phyloP scores from a whole-genome alignment of 257 asterid species.

The Rhazya stricta region DNA sequence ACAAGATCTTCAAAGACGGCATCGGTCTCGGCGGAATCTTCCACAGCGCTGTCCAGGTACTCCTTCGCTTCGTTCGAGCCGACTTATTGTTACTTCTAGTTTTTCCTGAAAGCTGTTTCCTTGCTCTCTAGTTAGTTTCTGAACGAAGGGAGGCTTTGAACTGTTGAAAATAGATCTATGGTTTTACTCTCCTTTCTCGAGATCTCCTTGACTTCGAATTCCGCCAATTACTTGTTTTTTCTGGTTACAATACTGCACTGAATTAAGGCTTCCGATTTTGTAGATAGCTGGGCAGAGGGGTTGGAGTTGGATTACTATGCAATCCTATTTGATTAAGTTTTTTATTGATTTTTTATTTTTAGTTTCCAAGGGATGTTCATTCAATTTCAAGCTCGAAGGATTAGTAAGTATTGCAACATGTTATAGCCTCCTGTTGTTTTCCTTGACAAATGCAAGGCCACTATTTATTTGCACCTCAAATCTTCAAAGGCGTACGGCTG shows the following conservation, averaged over 20 bases:
- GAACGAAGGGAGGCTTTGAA: not conserved
- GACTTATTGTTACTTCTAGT: not conserved
- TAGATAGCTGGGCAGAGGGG: not conserved
- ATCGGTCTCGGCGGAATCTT: slow-evolving; percentile 98
- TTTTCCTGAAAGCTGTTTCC: not conserved
- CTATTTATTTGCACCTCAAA: not conserved
- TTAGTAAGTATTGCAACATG: not conserved
- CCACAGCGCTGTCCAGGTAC: slow-evolving; percentile 98
- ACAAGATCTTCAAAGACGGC: slow-evolving; percentile 94
- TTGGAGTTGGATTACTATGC: not conserved
- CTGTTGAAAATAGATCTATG: slow-evolving; percentile 31
- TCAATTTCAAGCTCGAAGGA: not conserved
- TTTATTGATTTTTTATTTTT: not conserved
- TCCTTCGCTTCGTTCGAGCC: not conserved
- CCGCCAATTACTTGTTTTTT: not conserved
- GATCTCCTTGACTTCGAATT: not conserved
- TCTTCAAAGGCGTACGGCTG: not conserved
- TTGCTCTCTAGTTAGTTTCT: not conserved
- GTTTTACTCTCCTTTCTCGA: slow-evolving; percentile 12
- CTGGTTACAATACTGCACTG: not conserved
- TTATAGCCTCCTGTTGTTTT: not conserved
- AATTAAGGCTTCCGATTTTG: not conserved
- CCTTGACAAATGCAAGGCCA: not conserved
- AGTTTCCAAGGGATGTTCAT: not conserved
- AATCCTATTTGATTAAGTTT: not conserved